phyloP scores from a whole-genome alignment of 2,329 filamentous ascomycete species.

The Mariannaea sp. region DNA sequence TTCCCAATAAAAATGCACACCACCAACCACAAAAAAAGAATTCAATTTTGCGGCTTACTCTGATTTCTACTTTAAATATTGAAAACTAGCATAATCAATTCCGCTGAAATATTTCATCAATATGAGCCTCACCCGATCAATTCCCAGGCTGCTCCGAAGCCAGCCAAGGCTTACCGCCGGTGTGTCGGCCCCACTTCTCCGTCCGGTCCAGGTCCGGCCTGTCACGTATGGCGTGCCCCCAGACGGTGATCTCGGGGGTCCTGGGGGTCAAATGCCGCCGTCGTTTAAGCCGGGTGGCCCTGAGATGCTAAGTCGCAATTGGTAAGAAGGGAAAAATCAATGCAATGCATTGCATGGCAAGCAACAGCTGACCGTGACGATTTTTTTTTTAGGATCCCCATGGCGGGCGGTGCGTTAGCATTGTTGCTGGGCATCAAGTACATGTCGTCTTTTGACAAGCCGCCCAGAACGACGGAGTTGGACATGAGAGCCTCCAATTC shows the following conservation, averaged over 20 bases:
- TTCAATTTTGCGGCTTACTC: neutral
- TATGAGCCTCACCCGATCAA: slow-evolving; percentile 23
- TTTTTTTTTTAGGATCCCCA: slow-evolving; percentile 32
- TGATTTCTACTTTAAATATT: neutral
- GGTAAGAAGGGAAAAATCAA: too few species aligned
- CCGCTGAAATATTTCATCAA: neutral
- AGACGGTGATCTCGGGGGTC: slow-evolving; percentile 40
- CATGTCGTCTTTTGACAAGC: slow-evolving; percentile 30
- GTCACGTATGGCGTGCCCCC: slow-evolving; percentile 14
- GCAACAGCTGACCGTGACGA: too few species aligned
- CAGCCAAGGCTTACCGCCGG: slow-evolving; percentile 28
- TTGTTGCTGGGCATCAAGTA: slow-evolving; percentile 37
- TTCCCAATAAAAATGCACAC: neutral
- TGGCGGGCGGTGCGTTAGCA: slow-evolving; percentile 38
- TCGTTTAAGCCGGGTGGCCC: slow-evolving; percentile 37
- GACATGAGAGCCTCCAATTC: slow-evolving; percentile 22
- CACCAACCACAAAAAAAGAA: neutral
- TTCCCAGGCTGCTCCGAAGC: slow-evolving; percentile 17
- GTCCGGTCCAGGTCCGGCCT: slow-evolving; percentile 23
- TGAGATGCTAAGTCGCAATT: slow-evolving; percentile 41
- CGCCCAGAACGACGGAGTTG: slow-evolving; percentile 19
- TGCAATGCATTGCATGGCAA: too few species aligned
- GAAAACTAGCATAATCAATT: too few species aligned
- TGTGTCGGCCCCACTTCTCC: slow-evolving; percentile 30
- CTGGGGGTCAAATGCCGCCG: slow-evolving; percentile 41